A percentile compares a stretch with the other conserved stretches of the same genome.
phyloP scores from a whole-genome alignment of 1,284 basidiomycete genomes.

The Jaminaea rosea region DNA sequence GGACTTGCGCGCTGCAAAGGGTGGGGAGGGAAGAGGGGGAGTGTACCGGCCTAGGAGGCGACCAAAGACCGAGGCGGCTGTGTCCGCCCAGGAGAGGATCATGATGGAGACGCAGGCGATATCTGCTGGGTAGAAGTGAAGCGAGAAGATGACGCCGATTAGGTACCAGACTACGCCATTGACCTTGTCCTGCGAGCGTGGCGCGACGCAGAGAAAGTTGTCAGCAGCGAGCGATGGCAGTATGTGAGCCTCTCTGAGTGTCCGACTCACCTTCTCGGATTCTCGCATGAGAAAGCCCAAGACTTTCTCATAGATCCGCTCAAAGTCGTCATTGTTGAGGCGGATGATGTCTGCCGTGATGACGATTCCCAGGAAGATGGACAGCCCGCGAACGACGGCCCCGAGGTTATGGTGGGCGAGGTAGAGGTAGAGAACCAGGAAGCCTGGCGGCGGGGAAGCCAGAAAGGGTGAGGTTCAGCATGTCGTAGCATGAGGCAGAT shows the following conservation, averaged over 20 bases:
- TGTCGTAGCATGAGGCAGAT: background rate
- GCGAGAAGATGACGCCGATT: slow-evolving; percentile 73
- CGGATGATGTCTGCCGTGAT: slow-evolving; percentile 69
- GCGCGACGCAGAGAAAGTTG: background rate
- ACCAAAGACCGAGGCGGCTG: slow-evolving; percentile 84
- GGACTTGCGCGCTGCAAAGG: slow-evolving; percentile 73
- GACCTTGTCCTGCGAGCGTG: slow-evolving; percentile 31
- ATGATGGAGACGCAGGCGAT: slow-evolving; percentile 42
- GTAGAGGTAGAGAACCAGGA: slow-evolving; percentile 70
- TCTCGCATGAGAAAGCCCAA: slow-evolving; percentile 90
- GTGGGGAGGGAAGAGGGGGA: slow-evolving; percentile 64
- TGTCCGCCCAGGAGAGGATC: slow-evolving; percentile 87
- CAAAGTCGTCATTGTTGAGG: slow-evolving; percentile 63
- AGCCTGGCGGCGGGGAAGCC: slow-evolving; percentile 60
- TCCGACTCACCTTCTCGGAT: slow-evolving; percentile 69
- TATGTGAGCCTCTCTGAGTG: too few species aligned
- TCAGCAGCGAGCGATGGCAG: too few species aligned
- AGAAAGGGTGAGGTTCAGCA: background rate
- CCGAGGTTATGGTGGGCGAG: slow-evolving; percentile 48
- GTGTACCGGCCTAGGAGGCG: slow-evolving; percentile 72
- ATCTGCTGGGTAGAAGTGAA: slow-evolving; percentile 54
- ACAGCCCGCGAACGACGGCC: slow-evolving; percentile 60
- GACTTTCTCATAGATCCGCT: slow-evolving; percentile 63
- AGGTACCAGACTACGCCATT: slow-evolving; percentile 90
- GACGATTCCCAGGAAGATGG: slow-evolving; percentile 62